Conservation (phyloP, 495 filamentous ascomycete species). For the Cercophora newfieldiana region DNA sequence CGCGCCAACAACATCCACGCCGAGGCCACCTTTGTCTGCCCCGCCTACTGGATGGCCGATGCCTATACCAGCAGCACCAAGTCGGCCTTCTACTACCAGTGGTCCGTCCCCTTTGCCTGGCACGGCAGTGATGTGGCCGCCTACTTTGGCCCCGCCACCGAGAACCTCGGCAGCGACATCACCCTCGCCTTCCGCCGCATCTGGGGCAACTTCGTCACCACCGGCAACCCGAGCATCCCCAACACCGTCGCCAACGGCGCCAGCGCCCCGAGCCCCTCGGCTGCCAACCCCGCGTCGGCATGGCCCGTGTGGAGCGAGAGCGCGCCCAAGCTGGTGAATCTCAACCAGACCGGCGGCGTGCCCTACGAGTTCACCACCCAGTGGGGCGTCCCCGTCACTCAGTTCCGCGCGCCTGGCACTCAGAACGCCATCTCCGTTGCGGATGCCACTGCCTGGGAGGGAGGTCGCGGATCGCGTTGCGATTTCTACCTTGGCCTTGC, state of each 20-base stretch:
- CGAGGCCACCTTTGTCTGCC: constrained; percentile 63
- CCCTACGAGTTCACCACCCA: constrained; percentile 26
- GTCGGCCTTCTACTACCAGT: constrained; percentile 60
- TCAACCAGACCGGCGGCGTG: constrained; percentile 56
- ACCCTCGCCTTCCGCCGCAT: constrained; percentile 38
- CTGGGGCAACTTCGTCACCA: constrained; percentile 58
- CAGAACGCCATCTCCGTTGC: constrained; percentile 49
- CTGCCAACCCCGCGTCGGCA: constrained; percentile 23
- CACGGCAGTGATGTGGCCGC: constrained; percentile 56
- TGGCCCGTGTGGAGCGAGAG: constrained; percentile 41
- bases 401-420: constrained; percentile 42
- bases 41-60: constrained; percentile 63
- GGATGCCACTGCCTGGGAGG: constrained; percentile 57
- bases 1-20: constrained; percentile 56
- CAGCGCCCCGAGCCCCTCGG: constrained; percentile 28
- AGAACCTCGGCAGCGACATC: constrained; percentile 33
- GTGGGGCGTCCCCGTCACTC: constrained; percentile 35
- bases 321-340: constrained; percentile 46
- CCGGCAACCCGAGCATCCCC: constrained; percentile 53
- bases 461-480: constrained; percentile 55
- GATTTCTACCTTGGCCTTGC: constrained; percentile 54
- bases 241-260: constrained; percentile 44
- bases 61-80: constrained; percentile 44
- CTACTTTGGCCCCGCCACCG: constrained; percentile 47
- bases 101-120: constrained; percentile 58